Conservation (phyloP, 108 stramenopile species). For the Bacterosira constricta region DNA sequence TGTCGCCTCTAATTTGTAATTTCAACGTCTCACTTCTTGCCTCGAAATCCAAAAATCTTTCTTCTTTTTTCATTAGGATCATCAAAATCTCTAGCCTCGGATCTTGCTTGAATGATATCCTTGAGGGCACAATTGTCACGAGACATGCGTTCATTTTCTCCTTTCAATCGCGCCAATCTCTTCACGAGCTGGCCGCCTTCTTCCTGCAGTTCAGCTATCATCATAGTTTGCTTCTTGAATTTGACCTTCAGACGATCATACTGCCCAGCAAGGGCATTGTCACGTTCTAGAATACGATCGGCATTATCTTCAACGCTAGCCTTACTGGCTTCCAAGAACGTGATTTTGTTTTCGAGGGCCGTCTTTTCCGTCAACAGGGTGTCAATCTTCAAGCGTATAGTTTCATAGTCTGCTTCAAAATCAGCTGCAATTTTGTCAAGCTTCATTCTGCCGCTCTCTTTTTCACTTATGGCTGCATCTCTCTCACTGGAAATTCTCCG, state of each 20-base stretch:
- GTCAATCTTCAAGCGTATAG: slow-evolving; percentile 19
- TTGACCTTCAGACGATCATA: slow-evolving; percentile 15
- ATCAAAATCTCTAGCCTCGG: background rate
- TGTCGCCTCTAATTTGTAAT: too few species aligned
- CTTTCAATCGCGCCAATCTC: slow-evolving; percentile 1
- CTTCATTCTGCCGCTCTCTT: slow-evolving; percentile 10
- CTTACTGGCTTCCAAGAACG: slow-evolving; percentile 39
- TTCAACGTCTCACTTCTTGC: too few species aligned
- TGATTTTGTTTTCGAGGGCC: slow-evolving; percentile 22
- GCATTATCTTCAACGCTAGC: slow-evolving; percentile 39
- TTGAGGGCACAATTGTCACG: slow-evolving; percentile 22
- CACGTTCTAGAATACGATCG: slow-evolving; percentile 41
- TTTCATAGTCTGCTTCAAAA: slow-evolving; percentile 37
- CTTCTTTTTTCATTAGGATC: background rate
- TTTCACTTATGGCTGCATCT: slow-evolving; percentile 15
- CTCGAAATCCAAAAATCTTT: background rate
- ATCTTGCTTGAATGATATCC: background rate
- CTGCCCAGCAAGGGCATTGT: slow-evolving; percentile 24
- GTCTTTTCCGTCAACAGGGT: slow-evolving; percentile 22
- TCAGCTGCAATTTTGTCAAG: slow-evolving; percentile 38
- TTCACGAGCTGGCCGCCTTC: slow-evolving; percentile 3
- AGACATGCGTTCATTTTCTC: slow-evolving; percentile 21
- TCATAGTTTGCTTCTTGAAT: slow-evolving; percentile 11
- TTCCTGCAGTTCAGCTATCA: slow-evolving; percentile 5
- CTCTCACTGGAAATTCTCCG: slow-evolving; percentile 4